Percentiles rank a stretch among this genome's conserved stretches.
Evolutionary conservation across 1,139 yeast species (phyloP).

Genomic region (Pichia sp.): DNA sequence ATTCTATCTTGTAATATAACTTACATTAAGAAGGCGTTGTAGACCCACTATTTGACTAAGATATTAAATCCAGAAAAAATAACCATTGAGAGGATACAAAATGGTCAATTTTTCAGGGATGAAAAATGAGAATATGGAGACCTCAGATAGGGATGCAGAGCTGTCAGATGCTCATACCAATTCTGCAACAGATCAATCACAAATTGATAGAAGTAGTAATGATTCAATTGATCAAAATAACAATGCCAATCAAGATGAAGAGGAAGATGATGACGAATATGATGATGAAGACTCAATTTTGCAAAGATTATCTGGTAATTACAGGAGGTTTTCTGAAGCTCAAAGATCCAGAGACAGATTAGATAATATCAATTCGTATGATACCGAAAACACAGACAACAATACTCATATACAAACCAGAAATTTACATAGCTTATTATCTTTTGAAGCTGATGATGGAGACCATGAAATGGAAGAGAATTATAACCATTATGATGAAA

Average conservation of each 20-base stretch:
- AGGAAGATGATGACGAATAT: constrained; percentile 22
- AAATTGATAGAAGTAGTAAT: not conserved
- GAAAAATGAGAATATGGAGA: not conserved
- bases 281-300: constrained; percentile 26
- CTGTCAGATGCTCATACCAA: constrained; percentile 2
- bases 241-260: constrained; percentile 7
- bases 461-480: constrained; percentile 6
- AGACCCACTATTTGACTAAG: not conserved
- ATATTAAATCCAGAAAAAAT: not conserved
- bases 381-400: constrained; percentile 18
- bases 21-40: not conserved
- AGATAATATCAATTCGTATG: constrained; percentile 15
- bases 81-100: not conserved
- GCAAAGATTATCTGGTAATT: constrained; percentile 26
- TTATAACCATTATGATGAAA: constrained; percentile 3
- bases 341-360: constrained; percentile 14
- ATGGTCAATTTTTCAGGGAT: not conserved
- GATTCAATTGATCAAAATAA: not conserved
- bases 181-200: not conserved
- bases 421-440: not conserved
- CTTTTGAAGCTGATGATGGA: constrained; percentile 7
- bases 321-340: constrained; percentile 26
- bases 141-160: constrained; percentile 5
- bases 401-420: constrained; percentile 11
- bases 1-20: not conserved